phyloP scores from a whole-genome alignment of 2,329 filamentous ascomycete genomes.

The Trichoderma sp. region DNA sequence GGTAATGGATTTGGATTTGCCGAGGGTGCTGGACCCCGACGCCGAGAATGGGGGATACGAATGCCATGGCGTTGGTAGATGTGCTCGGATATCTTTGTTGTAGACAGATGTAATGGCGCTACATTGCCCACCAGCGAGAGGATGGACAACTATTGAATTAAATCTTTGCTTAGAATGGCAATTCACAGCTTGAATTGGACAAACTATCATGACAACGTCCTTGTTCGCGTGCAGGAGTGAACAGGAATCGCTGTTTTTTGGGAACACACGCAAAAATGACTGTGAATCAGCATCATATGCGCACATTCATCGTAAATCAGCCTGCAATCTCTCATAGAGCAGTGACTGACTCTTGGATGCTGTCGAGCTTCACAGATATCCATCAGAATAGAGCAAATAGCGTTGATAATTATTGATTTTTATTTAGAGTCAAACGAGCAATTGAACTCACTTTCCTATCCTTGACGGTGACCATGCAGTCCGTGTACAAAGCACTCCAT shows the following conservation, averaged over 20 bases:
- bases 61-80: slow-evolving; percentile 30
- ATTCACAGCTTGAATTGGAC: not conserved
- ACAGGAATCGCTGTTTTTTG: not conserved
- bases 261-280: not conserved
- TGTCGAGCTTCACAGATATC: not conserved
- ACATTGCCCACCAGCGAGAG: not conserved
- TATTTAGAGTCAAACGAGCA: not conserved
- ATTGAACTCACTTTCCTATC: not conserved
- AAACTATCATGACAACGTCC: not conserved
- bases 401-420: not conserved
- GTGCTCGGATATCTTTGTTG: not conserved
- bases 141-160: not conserved
- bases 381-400: not conserved
- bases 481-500: slow-evolving; percentile 12
- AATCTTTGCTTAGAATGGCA: not conserved
- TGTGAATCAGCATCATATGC: not conserved
- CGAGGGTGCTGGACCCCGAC: slow-evolving; percentile 25
- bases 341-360: not conserved
- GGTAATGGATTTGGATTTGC: not conserved
- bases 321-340: not conserved
- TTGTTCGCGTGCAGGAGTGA: not conserved
- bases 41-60: slow-evolving; percentile 33
- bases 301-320: not conserved
- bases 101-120: not conserved
- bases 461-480: slow-evolving; percentile 7